Conservation (phyloP, 352 stramenopile species). For the Globisporangium lucens region DNA sequence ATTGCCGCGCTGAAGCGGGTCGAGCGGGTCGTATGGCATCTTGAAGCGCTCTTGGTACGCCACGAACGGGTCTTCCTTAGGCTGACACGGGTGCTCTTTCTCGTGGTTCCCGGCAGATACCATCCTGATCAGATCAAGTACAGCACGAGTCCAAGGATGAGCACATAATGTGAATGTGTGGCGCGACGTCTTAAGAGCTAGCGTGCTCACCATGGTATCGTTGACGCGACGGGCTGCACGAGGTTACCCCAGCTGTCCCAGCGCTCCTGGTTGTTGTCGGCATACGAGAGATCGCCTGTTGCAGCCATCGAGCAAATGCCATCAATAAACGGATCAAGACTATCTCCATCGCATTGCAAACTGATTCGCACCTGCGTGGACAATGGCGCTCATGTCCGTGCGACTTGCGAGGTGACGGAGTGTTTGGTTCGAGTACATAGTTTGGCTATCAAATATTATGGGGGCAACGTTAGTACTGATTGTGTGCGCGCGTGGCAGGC, state of each 20-base stretch:
- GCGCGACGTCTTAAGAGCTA: background rate
- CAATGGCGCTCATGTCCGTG: conserved; percentile 48
- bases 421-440: conserved; percentile 84
- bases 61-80: conserved; percentile 62
- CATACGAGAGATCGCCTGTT: conserved; percentile 89
- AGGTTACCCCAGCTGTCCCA: conserved; percentile 90
- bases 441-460: conserved; percentile 51
- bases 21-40: conserved; percentile 75
- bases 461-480: background rate
- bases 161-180: background rate
- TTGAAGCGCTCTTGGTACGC: conserved; percentile 85
- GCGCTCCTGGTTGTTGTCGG: conserved; percentile 75
- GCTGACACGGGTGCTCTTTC: conserved; percentile 66
- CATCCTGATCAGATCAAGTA: conserved; percentile 40
- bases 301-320: background rate
- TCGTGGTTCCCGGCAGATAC: conserved; percentile 87
- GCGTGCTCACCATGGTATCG: conserved; percentile 39
- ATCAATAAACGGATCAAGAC: background rate
- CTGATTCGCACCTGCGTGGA: conserved; percentile 48
- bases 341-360: background rate
- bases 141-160: background rate
- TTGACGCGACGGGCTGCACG: conserved; percentile 70
- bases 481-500: background rate
- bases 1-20: conserved; percentile 64
- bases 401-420: conserved; percentile 59